phyloP scores from a whole-genome alignment of 306 rosid species.

The Pueraria montana region DNA sequence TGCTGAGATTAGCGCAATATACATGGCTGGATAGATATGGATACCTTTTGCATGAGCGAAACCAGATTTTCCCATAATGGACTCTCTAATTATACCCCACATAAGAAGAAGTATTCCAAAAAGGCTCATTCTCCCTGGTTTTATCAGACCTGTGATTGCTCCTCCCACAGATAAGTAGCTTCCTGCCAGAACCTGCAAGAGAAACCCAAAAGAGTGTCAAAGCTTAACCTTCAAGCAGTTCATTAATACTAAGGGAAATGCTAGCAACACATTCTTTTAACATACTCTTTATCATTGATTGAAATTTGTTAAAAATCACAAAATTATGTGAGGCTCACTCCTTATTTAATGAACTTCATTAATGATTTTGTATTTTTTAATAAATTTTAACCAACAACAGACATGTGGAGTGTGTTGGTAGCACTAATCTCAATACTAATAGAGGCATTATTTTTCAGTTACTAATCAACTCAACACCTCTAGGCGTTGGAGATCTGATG shows the following conservation, averaged over 20 bases:
- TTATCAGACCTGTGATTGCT: conserved; percentile 70
- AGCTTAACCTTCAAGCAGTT: conserved; percentile 8
- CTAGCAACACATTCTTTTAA: not conserved
- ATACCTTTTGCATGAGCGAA: conserved; percentile 39
- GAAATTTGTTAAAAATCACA: not conserved
- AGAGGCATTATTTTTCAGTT: conserved; percentile 11
- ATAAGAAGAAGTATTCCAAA: conserved; percentile 70
- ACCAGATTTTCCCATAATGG: conserved; percentile 53
- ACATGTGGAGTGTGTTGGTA: not conserved
- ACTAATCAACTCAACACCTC: conserved; percentile 67
- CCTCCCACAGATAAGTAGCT: conserved; percentile 87
- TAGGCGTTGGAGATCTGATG: conserved; percentile 72
- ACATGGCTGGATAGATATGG: conserved; percentile 68
- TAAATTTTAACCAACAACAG: not conserved
- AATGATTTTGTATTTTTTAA: not conserved
- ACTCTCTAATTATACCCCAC: conserved; percentile 81
- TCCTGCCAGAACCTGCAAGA: conserved; percentile 79
- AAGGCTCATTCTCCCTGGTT: conserved; percentile 77
- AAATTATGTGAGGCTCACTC: not conserved
- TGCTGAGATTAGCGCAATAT: conserved; percentile 64
- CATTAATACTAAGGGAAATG: not conserved
- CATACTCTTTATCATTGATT: not conserved
- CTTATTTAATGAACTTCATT: not conserved
- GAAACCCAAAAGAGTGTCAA: conserved; percentile 38
- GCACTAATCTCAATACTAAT: not conserved